Evolutionary conservation across 768 basidiomycete species (phyloP), one percentile per base, ranked within the genome.

Genomic region (Agrocybe praecox): DNA sequence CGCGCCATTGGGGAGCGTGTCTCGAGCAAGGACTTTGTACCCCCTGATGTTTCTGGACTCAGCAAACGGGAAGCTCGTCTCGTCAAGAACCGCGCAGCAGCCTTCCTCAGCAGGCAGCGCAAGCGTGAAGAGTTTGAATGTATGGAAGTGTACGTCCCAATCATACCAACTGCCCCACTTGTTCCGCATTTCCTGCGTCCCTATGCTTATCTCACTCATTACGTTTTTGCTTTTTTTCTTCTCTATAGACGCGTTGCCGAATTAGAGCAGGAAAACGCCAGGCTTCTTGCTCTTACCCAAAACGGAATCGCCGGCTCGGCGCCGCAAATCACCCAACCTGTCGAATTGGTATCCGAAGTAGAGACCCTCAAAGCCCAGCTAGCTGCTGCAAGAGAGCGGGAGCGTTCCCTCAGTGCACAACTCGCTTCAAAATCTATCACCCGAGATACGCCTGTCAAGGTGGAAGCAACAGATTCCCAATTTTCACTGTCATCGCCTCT

Each of bases 81-180:
- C 9, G 90, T 95, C 55, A 95, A 95, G 80, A 95, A 95, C 75
- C 83, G 93, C 55, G 93, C 93, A 12, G 93, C 93, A 11, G 93
- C 93, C 56, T 95, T 95, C 77, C 87, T 95, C 68, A 89, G 87
- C 74, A 81, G 93, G 69, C 93, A 95, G 72, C 82, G 93, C 65
- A 95, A 95, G 73, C 85, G 93, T 54, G 93, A 95, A 74, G 92
- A 94, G 75, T 95, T 93, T 66, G 93, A 95, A 74, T 78, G 69
- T 66, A 94, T 95, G 90, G 93, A 94, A 79, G 74, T 89, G 91
- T 94, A 76, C 76, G 89, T 86, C 54, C 65, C 65, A 54, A 19
- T 64, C 34, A 42, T 54, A 46, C 56, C 47, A 46, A 43, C 55
- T 60, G 50, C 56, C 29, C 64, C 46, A 55, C 56, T 52, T 57